Conservation (phyloP, 192 early-diverging fungal species). For the Coemansia sp. region DNA sequence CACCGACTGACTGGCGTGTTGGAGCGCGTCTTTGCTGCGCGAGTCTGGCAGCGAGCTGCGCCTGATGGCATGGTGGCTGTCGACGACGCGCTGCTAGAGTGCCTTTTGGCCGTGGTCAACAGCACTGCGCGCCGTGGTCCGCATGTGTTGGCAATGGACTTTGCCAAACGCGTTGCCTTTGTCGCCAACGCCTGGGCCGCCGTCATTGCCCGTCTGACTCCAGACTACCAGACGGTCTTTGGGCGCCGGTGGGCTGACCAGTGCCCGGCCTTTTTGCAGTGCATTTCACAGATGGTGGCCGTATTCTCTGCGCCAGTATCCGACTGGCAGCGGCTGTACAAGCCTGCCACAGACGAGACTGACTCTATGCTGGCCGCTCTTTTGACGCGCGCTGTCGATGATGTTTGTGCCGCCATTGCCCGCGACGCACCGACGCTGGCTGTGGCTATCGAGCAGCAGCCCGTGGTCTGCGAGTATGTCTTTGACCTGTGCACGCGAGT, state of each 20-base stretch:
- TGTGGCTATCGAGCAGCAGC: slow-evolving; percentile 45
- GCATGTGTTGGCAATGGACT: slow-evolving; percentile 28
- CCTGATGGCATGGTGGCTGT: slow-evolving; percentile 7
- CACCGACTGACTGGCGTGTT: slow-evolving; percentile 1
- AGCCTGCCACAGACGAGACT: slow-evolving; percentile 3
- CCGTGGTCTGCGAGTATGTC: slow-evolving; percentile 29
- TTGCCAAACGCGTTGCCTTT: slow-evolving; percentile 17
- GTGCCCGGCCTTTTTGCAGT: slow-evolving; percentile 37
- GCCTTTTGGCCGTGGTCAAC: slow-evolving; percentile 26
- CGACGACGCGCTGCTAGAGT: slow-evolving; percentile 28
- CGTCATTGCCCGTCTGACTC: slow-evolving; percentile 17
- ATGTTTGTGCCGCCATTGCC: slow-evolving; percentile 24
- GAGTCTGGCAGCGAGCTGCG: slow-evolving; percentile 9
- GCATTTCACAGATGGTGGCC: slow-evolving; percentile 33
- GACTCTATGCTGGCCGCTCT: slow-evolving; percentile 30
- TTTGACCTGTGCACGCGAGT: slow-evolving; percentile 39
- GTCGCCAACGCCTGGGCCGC: slow-evolving; percentile 25
- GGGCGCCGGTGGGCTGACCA: slow-evolving; percentile 40
- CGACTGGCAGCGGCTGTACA: slow-evolving; percentile 13
- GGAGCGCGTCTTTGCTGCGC: slow-evolving; percentile 12
- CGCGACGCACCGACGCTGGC: slow-evolving; percentile 12
- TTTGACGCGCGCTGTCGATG: slow-evolving; percentile 28
- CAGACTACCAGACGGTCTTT: neutral
- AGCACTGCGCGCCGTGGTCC: slow-evolving; percentile 35
- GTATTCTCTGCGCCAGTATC: slow-evolving; percentile 7